A percentile compares a stretch with the other conserved stretches of the same genome.
phyloP scores from a whole-genome alignment of 768 basidiomycete genomes.

The Podaxis mareebaensis region DNA sequence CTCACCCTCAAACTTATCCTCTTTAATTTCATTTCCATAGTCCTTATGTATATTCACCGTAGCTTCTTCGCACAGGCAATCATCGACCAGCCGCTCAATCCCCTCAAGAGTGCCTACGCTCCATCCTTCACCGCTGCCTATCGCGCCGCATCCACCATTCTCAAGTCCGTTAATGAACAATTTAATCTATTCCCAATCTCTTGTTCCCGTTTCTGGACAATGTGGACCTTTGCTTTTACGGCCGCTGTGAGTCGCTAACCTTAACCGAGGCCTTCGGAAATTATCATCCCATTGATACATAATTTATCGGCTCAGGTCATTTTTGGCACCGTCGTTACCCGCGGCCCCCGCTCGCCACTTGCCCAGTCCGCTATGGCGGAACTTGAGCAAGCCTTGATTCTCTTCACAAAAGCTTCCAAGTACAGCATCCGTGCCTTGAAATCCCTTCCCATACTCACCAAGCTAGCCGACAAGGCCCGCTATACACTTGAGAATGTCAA shows the following conservation, averaged over 20 bases:
- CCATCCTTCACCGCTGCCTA: constrained; percentile 67
- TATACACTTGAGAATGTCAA: constrained; percentile 47
- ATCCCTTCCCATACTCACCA: constrained; percentile 65
- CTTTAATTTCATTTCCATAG: constrained; percentile 27
- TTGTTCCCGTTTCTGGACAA: constrained; percentile 56
- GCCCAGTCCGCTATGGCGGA: constrained; percentile 69
- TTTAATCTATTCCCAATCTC: constrained; percentile 47
- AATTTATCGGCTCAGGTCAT: constrained; percentile 49
- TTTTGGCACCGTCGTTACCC: constrained; percentile 77
- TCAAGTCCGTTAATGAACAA: constrained; percentile 51
- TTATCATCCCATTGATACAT: not conserved
- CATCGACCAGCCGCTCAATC: constrained; percentile 65
- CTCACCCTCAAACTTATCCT: constrained; percentile 2
- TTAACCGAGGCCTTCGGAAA: not conserved
- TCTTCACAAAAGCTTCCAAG: constrained; percentile 64
- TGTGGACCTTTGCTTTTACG: constrained; percentile 63
- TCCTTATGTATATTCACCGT: constrained; percentile 64
- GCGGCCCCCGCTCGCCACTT: constrained; percentile 67
- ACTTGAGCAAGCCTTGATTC: constrained; percentile 62
- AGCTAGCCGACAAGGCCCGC: constrained; percentile 68
- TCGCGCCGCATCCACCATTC: constrained; percentile 55
- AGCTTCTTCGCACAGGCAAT: constrained; percentile 74
- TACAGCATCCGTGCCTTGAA: constrained; percentile 64
- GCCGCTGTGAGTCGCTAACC: constrained; percentile 42
- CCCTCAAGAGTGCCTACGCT: constrained; percentile 63